Conservation (phyloP, 345 rosid species). For the Eucalyptus curtisii region DNA sequence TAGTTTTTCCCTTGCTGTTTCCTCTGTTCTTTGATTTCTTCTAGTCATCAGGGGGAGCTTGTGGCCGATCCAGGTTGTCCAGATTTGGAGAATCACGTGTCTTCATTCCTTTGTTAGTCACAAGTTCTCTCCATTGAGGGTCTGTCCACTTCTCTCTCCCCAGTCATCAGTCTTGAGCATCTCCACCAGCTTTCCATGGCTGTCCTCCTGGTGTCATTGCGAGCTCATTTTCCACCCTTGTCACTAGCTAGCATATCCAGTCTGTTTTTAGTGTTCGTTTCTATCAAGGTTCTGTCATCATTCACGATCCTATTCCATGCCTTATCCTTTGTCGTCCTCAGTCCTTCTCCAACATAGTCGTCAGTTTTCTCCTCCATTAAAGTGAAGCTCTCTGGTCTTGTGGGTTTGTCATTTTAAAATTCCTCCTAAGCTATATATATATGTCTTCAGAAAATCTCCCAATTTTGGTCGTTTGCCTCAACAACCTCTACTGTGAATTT, state of each 20-base stretch:
- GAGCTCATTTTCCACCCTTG: not conserved
- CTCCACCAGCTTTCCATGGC: not conserved
- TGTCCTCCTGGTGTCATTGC: not conserved
- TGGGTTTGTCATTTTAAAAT: not conserved
- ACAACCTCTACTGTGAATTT: not conserved
- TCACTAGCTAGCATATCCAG: not conserved
- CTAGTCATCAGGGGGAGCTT: not conserved
- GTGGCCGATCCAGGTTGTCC: not conserved
- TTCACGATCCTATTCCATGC: not conserved
- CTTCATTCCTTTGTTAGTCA: not conserved
- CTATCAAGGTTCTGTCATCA: not conserved
- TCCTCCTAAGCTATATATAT: not conserved
- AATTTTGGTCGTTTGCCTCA: not conserved
- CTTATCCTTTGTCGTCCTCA: not conserved
- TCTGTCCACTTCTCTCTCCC: not conserved
- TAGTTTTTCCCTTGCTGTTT: not conserved
- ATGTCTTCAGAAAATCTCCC: not conserved
- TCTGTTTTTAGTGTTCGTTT: not conserved
- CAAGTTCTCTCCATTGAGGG: not conserved
- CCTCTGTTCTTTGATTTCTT: not conserved
- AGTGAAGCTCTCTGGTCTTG: not conserved
- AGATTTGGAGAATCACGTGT: not conserved
- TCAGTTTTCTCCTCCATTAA: not conserved
- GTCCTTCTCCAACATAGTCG: not conserved
- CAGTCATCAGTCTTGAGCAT: not conserved